Conservation (phyloP, 2,329 filamentous ascomycete species). For the Neoarthrinium moseri region DNA sequence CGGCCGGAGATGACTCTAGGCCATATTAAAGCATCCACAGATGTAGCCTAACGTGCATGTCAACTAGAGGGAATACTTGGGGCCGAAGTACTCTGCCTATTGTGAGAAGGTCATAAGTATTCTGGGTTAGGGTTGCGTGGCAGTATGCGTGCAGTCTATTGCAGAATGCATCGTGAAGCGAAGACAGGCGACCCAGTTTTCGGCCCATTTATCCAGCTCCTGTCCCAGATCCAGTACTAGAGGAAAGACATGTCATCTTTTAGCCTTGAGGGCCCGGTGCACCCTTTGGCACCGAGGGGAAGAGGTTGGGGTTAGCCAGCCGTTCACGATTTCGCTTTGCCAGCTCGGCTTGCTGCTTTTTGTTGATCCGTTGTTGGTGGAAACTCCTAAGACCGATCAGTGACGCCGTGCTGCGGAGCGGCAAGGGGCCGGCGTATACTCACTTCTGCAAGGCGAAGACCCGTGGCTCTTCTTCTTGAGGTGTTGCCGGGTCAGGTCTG, state of each 20-base stretch:
- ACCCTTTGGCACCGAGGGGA: constrained; percentile 77
- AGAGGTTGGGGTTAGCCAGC: constrained; percentile 73
- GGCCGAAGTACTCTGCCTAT: too few relatives aligned
- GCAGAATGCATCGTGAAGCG: too few relatives aligned
- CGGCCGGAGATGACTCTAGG: too few relatives aligned
- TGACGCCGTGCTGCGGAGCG: neutral
- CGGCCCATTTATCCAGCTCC: too few relatives aligned
- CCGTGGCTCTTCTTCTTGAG: constrained; percentile 66
- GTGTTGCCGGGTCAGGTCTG: constrained; percentile 21
- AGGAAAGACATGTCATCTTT: too few relatives aligned
- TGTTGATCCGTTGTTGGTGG: constrained; percentile 80
- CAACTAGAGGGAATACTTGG: neutral
- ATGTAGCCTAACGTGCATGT: too few relatives aligned
- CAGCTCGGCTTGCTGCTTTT: constrained; percentile 73
- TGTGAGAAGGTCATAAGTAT: too few relatives aligned
- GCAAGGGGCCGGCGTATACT: neutral
- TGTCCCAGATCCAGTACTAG: too few relatives aligned
- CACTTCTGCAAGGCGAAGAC: constrained; percentile 84
- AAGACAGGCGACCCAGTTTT: too few relatives aligned
- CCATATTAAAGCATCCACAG: too few relatives aligned
- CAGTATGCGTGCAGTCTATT: too few relatives aligned
- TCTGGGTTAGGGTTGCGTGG: too few relatives aligned
- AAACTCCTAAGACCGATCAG: constrained; percentile 62
- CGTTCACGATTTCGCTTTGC: constrained; percentile 81
- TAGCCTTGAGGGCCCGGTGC: constrained; percentile 16